Conservation (phyloP, 2,329 filamentous ascomycete species). For the Ophiostoma ulmi region DNA sequence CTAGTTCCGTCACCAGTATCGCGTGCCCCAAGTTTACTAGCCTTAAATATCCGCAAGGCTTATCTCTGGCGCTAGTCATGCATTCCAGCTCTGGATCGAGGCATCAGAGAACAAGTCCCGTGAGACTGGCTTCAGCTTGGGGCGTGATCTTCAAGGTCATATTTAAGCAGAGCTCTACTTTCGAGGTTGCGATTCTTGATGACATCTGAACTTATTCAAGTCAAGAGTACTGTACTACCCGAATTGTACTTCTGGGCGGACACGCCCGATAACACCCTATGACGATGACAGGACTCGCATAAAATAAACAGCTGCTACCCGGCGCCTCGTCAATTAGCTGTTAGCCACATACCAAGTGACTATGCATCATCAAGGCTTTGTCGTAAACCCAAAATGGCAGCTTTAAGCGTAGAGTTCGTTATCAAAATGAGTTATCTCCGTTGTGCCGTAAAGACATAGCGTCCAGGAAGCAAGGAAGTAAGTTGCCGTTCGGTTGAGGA, state of each 20-base stretch:
- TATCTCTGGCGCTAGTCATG: constrained; percentile 6
- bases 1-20: neutral
- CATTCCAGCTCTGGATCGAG: neutral
- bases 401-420: neutral
- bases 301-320: neutral
- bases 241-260: neutral
- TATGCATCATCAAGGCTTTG: neutral
- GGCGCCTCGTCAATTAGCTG: neutral
- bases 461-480: neutral
- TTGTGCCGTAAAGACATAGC: neutral
- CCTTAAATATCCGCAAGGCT: neutral
- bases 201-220: neutral
- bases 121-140: neutral
- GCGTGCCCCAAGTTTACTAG: too few relatives aligned
- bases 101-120: neutral
- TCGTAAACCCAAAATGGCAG: neutral
- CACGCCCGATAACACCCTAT: neutral
- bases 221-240: neutral
- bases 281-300: neutral
- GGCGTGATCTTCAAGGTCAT: neutral
- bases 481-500: neutral
- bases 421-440: neutral
- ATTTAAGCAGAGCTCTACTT: neutral
- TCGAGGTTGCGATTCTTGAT: neutral
- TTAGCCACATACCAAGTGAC: too few relatives aligned